Base-by-base conservation (phyloP, 805 yeast genomes). In the Priceomyces melissophilus region DNA sequence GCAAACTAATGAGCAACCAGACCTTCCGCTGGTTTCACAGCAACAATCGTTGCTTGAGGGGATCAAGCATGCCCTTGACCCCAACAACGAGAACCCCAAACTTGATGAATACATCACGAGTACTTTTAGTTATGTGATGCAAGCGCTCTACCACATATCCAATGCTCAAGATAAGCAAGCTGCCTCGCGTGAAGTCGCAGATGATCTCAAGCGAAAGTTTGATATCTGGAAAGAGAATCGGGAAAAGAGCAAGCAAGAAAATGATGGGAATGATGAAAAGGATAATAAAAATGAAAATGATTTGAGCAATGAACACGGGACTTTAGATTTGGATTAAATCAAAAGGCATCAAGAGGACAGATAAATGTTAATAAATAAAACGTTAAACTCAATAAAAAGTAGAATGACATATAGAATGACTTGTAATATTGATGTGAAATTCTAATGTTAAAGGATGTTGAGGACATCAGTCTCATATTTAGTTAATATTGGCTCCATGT, bases 141-240 rank as follows among this genome's bases (percentile, higher is more conserved):
- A 46, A 2, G 55, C 54, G 13, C 48, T 58, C 34, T 31, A 51
- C 29, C 61, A 60, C 40, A 60, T 67, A 63, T 45, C 57, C n/a
- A 53, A 50, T 2, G 43, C 67, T 3, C 49, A 49, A n/a, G 65
- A 67, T 42, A 61, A 52, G 31, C 65, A 66, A 15, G 54, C 52
- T 11, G 55, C 70, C 1, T 58, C 69, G 3, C 43, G 58, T 25
- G 68, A 63, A 31, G 60, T 69, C 15, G 67, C 70, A 2, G 50
- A 60, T 3, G 73, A 67, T 44, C 52, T 67, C 43, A 54, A 50
- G 29, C 28, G 29, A 3, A 58, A 50, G 33, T 52, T 63, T 32
- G 60, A 58, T 7, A 35, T 41, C 9, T 67, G 71, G 71, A 49
- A 54, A 4, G 51, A 35, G 11, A 16, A 13, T 4, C 27, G 25